Evolutionary conservation across 2,329 filamentous ascomycete species (phyloP).

Genomic region (Aspergillus ochraceoroseus): DNA sequence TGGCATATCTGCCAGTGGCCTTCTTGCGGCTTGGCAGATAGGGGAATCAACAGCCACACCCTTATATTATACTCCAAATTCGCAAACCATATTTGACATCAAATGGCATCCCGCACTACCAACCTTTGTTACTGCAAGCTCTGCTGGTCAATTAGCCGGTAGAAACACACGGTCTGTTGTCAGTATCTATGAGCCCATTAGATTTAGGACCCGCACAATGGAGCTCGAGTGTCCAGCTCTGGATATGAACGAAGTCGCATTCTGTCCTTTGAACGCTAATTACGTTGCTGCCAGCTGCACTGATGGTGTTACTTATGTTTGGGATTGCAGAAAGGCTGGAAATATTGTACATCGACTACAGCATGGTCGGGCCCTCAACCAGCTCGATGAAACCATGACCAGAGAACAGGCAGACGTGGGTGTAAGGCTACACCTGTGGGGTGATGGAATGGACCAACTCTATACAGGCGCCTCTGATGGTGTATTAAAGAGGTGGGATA

Average conservation of each 20-base stretch:
- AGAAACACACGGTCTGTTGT: conserved; percentile 47
- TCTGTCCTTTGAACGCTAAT: conserved; percentile 44
- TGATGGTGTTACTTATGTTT: conserved; percentile 56
- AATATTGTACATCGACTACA: conserved; percentile 46
- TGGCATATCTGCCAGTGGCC: conserved; percentile 44
- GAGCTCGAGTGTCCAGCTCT: conserved; percentile 54
- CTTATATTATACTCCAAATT: conserved; percentile 44
- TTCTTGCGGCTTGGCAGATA: conserved; percentile 53
- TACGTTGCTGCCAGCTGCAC: conserved; percentile 58
- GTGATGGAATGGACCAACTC: conserved; percentile 47
- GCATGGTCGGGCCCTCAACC: conserved; percentile 50
- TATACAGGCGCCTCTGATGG: conserved; percentile 60
- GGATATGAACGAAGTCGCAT: conserved; percentile 59
- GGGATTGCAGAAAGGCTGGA: conserved; percentile 51
- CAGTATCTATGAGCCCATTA: conserved; percentile 48
- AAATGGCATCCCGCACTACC: conserved; percentile 51
- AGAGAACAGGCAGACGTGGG: conserved; percentile 55
- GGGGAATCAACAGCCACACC: conserved; percentile 33
- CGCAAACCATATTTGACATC: conserved; percentile 55
- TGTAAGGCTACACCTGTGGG: conserved; percentile 56
- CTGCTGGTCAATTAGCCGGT: conserved; percentile 35
- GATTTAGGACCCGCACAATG: conserved; percentile 33
- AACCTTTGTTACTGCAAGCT: conserved; percentile 52
- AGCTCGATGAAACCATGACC: conserved; percentile 37
- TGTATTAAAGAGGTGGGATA: conserved; percentile 56